Conservation (phyloP, 192 early-diverging fungal genomes). For the Coemansia sp. region DNA sequence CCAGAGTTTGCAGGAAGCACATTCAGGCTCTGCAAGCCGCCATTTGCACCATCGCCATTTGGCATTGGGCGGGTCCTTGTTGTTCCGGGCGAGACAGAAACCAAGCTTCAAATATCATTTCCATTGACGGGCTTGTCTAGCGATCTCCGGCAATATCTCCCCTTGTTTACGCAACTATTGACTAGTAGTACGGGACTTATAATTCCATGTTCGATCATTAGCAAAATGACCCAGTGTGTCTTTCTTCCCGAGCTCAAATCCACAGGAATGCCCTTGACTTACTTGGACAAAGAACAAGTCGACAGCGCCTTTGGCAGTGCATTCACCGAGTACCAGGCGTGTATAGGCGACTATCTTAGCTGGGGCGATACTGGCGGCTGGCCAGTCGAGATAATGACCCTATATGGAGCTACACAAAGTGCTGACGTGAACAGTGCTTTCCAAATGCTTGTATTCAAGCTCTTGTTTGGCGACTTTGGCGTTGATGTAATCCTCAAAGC, state of each 20-base stretch:
- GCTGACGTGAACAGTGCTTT: slow-evolving; percentile 23
- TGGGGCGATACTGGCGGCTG: slow-evolving; percentile 18
- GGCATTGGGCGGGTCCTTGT: slow-evolving; percentile 38
- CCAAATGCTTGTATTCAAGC: slow-evolving; percentile 34
- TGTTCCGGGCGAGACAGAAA: slow-evolving; percentile 14
- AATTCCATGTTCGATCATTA: slow-evolving; percentile 23
- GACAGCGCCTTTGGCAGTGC: slow-evolving; percentile 17
- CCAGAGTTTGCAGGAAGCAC: slow-evolving; percentile 26
- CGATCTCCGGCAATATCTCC: slow-evolving; percentile 41
- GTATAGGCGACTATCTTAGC: slow-evolving; percentile 30
- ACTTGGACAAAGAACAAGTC: slow-evolving; percentile 39
- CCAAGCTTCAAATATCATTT: slow-evolving; percentile 44
- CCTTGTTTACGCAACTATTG: slow-evolving; percentile 33
- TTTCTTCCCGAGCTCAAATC: slow-evolving; percentile 25
- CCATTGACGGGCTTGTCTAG: slow-evolving; percentile 33
- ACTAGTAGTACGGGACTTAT: slow-evolving; percentile 29
- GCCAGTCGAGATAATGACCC: slow-evolving; percentile 50
- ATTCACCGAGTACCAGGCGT: slow-evolving; percentile 28
- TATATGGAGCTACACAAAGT: slow-evolving; percentile 33
- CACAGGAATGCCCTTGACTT: slow-evolving; percentile 38
- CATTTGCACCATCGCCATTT: slow-evolving; percentile 29
- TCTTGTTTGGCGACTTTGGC: slow-evolving; percentile 55
- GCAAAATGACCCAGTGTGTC: slow-evolving; percentile 12
- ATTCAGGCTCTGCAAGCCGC: slow-evolving; percentile 13
- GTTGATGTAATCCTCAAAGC: slow-evolving; percentile 26